A percentile compares a stretch with the other conserved stretches of the same genome.
These are phyloP conservation scores for Backusella tarrabulga DNA, from an alignment of 192 early-diverging fungal genomes.

Conservation along the genomic window DNA sequence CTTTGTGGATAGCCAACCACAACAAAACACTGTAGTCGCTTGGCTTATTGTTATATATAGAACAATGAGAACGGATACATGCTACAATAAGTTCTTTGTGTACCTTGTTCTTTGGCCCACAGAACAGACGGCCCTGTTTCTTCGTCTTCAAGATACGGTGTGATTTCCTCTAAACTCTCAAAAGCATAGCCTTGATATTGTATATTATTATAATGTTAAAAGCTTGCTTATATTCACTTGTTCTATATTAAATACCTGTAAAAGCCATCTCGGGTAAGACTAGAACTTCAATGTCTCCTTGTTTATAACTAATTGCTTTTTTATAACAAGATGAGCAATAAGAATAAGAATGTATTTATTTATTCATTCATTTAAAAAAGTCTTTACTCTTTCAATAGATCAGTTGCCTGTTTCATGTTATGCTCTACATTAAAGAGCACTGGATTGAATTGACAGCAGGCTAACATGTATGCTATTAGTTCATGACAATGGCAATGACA, in stretches of 20 bases:
- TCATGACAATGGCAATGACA: background rate
- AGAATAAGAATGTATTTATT: background rate
- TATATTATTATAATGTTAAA: background rate
- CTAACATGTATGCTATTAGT: background rate
- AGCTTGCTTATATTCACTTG: too few relatives aligned
- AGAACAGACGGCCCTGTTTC: slow-evolving; percentile 48
- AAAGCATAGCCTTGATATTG: slow-evolving; percentile 69
- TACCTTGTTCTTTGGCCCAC: slow-evolving; percentile 68
- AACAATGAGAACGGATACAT: too few relatives aligned
- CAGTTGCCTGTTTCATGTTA: slow-evolving; percentile 38
- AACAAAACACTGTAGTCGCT: slow-evolving; percentile 51
- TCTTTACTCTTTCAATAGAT: slow-evolving; percentile 27
- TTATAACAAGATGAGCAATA: background rate
- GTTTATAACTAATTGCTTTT: slow-evolving; percentile 37
- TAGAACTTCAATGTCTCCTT: slow-evolving; percentile 63
- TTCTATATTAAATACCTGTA: slow-evolving; percentile 46
- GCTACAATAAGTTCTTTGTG: too few relatives aligned
- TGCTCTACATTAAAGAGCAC: slow-evolving; percentile 25
- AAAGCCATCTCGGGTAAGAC: slow-evolving; percentile 81
- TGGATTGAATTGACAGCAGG: slow-evolving; percentile 51
- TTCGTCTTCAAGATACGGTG: slow-evolving; percentile 56
- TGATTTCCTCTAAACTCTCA: slow-evolving; percentile 51
- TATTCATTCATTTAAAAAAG: background rate
- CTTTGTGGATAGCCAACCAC: slow-evolving; percentile 71
- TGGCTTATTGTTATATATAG: slow-evolving; percentile 34